A percentile compares a stretch with the other conserved stretches of the same genome.
Conservation (phyloP, 2,329 filamentous ascomycete species). For the Ophidiomyces ophidiicola region DNA sequence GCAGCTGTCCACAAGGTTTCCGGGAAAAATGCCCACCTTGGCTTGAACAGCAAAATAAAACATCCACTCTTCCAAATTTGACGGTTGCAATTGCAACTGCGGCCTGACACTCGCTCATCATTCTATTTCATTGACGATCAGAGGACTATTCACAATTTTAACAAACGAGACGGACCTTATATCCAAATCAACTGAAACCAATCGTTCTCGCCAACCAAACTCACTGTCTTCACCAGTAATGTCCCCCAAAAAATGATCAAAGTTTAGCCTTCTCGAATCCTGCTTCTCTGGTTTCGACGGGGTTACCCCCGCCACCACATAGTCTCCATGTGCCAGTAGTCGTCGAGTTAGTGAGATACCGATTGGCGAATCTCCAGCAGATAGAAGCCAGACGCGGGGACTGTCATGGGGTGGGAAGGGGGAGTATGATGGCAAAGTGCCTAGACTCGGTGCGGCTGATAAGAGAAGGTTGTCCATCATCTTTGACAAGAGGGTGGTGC, state of each 20-base stretch:
- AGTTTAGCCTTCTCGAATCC: conserved; percentile 62
- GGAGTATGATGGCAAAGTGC: conserved; percentile 17
- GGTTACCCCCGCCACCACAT: conserved; percentile 71
- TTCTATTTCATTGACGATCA: conserved; percentile 25
- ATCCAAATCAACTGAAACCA: conserved; percentile 51
- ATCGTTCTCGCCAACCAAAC: conserved; percentile 69
- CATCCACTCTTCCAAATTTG: conserved; percentile 76
- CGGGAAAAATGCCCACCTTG: conserved; percentile 47
- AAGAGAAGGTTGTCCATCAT: conserved; percentile 28
- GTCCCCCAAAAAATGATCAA: conserved; percentile 62
- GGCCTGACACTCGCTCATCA: conserved; percentile 62
- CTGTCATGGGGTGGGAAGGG: conserved; percentile 50
- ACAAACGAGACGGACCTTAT: conserved; percentile 33
- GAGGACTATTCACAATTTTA: neutral
- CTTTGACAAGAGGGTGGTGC: conserved; percentile 14
- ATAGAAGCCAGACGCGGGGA: conserved; percentile 87
- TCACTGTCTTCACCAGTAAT: conserved; percentile 44
- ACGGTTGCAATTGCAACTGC: conserved; percentile 77
- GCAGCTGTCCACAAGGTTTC: neutral
- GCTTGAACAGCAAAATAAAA: conserved; percentile 77
- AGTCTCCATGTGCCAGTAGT: conserved; percentile 82
- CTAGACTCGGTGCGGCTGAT: conserved; percentile 20
- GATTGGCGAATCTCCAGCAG: conserved; percentile 72
- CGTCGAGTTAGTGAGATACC: conserved; percentile 69
- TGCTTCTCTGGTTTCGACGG: conserved; percentile 64